A percentile compares a stretch with the other conserved stretches of the same genome.
Conservation (phyloP, 352 stramenopile genomes). For the Phytophthora sojae region DNA sequence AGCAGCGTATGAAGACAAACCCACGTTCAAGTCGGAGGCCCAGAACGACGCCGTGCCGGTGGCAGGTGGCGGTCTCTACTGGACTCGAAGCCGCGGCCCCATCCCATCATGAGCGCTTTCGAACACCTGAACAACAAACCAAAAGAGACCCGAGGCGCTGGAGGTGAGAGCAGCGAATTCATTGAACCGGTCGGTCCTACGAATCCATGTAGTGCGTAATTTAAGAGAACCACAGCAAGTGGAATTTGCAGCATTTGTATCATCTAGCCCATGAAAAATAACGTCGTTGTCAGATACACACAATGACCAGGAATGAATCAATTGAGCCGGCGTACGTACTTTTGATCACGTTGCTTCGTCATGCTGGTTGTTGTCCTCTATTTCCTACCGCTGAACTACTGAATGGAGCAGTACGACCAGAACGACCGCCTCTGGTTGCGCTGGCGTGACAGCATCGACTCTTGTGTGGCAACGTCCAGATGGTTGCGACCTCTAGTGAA, state of each 20-base stretch:
- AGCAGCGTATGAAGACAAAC: constrained; percentile 40
- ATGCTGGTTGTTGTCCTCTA: constrained; percentile 15
- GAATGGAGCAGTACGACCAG: constrained; percentile 59
- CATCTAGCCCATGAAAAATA: constrained; percentile 23
- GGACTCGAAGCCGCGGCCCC: constrained; percentile 36
- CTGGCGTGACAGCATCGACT: constrained; percentile 48
- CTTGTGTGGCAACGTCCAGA: constrained; percentile 67
- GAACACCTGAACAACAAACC: constrained; percentile 18
- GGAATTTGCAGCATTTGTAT: constrained; percentile 25
- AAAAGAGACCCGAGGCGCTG: constrained; percentile 9
- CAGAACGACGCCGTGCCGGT: constrained; percentile 7
- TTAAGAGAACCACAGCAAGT: constrained; percentile 24
- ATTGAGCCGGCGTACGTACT: constrained; percentile 17
- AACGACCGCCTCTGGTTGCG: constrained; percentile 41
- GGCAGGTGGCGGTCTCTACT: constrained; percentile 16
- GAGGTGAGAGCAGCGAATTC: constrained; percentile 10
- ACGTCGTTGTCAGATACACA: constrained; percentile 9
- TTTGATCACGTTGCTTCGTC: not conserved
- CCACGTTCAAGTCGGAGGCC: constrained; percentile 17
- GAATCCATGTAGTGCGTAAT: constrained; percentile 28
- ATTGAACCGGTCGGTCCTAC: constrained; percentile 25
- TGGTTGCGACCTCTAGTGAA: constrained; percentile 84
- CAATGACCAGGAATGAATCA: not conserved
- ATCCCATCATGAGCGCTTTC: constrained; percentile 21
- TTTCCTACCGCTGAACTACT: constrained; percentile 51